A percentile compares a stretch with the other conserved stretches of the same genome.
phyloP scores from a whole-genome alignment of 306 rosid genomes.

The Pterocarpus santalinus region DNA sequence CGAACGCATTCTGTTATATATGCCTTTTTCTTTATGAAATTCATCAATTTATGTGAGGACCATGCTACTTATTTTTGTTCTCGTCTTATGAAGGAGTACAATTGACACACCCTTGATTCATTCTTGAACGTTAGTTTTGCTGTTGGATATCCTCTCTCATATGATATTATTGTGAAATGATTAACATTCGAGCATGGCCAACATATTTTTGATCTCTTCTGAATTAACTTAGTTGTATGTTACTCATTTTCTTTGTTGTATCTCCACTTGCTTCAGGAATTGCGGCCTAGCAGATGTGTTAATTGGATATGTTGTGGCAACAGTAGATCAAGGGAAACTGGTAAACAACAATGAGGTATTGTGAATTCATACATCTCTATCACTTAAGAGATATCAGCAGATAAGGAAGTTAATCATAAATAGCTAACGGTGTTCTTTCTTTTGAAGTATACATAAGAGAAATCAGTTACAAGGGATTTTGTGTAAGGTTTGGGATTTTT shows the following conservation, averaged over 20 bases:
- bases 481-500: conserved; percentile 73
- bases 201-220: neutral
- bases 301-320: conserved; percentile 64
- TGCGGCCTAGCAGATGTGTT: conserved; percentile 83
- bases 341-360: conserved; percentile 54
- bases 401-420: conserved; percentile 67
- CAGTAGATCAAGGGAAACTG: conserved; percentile 62
- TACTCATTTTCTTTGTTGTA: conserved; percentile 33
- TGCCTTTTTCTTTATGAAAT: conserved; percentile 1
- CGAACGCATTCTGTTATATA: neutral
- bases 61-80: neutral
- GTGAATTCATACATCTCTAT: conserved; percentile 71
- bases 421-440: conserved; percentile 70
- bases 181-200: conserved; percentile 25
- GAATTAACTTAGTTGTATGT: conserved; percentile 2
- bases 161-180: neutral
- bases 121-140: neutral
- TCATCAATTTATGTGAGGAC: neutral
- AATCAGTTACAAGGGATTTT: conserved; percentile 69
- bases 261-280: conserved; percentile 70
- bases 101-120: neutral
- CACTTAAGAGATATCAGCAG: conserved; percentile 61
- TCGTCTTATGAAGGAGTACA: neutral
- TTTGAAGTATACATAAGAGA: conserved; percentile 63
- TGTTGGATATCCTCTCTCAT: neutral